These are phyloP conservation scores for Russula griseocarnosa DNA, from an alignment of 768 basidiomycete genomes.

Conservation along the genomic window DNA sequence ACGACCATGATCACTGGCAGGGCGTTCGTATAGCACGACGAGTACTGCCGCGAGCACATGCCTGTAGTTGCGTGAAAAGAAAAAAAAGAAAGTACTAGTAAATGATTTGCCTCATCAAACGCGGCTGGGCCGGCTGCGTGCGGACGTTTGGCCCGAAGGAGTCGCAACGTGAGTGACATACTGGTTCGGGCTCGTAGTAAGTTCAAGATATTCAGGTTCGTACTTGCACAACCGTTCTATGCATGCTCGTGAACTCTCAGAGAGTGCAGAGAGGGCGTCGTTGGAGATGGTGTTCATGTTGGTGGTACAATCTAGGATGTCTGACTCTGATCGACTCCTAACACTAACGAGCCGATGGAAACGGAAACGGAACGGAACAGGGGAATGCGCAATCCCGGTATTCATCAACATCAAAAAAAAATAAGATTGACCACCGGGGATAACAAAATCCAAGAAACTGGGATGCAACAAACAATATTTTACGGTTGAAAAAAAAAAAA, in stretches of 20 bases:
- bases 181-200: constrained; percentile 4
- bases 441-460: background rate
- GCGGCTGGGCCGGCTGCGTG: no score
- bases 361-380: background rate
- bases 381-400: background rate
- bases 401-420: background rate
- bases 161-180: background rate
- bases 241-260: constrained; percentile 16
- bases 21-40: constrained; percentile 68
- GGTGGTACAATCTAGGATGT: background rate
- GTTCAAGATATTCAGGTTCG: constrained; percentile 3
- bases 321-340: background rate
- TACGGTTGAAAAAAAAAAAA: background rate
- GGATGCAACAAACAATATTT: background rate
- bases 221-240: constrained; percentile 21
- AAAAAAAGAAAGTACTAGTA: no score
- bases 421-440: background rate
- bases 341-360: background rate
- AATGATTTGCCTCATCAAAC: no score
- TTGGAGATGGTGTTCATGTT: constrained; percentile 1
- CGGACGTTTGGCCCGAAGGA: background rate
- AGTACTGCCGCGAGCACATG: constrained; percentile 63
- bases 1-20: no score
- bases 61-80: constrained; percentile 3
- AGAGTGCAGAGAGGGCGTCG: constrained; percentile 7